Conservation (phyloP, 202 grass and related monocot species). For the Dendrocalamus latiflorus region DNA sequence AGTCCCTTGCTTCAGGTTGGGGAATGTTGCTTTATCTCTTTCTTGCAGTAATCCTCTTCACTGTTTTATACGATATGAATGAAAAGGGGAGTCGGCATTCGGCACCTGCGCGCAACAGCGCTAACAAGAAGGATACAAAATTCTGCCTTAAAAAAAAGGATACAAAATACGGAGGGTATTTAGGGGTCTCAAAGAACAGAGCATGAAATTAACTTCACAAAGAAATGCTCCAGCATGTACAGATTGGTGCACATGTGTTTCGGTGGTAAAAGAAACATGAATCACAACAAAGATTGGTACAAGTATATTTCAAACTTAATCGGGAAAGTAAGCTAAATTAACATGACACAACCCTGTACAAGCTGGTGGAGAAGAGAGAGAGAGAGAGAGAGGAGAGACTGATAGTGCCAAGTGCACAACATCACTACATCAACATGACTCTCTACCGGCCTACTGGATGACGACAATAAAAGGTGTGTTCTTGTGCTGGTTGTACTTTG, state of each 20-base stretch:
- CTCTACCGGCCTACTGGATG: not conserved
- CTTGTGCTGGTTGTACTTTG: slow-evolving; percentile 8
- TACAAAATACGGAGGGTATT: no score
- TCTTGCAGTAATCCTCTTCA: no score
- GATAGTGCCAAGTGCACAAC: not conserved
- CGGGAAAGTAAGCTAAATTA: not conserved
- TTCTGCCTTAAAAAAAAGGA: no score
- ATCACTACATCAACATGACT: slow-evolving; percentile 25
- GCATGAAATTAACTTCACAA: not conserved
- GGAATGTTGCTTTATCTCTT: slow-evolving; percentile 17
- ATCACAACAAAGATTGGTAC: not conserved
- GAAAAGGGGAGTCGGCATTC: no score
- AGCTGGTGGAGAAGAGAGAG: not conserved
- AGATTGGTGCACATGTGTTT: not conserved
- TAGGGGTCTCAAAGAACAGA: not conserved
- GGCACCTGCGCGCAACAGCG: no score
- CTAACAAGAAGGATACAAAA: no score
- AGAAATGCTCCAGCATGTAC: not conserved
- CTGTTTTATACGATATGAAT: no score
- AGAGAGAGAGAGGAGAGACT: not conserved
- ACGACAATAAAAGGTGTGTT: not conserved
- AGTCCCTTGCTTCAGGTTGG: slow-evolving; percentile 18
- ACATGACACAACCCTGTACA: slow-evolving; percentile 33
- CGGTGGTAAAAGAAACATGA: not conserved
- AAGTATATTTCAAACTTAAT: not conserved